A percentile compares a stretch with the other conserved stretches of the same genome.
Conservation (phyloP, 75 land plant species). For the Pseudotsuga menziesii region DNA sequence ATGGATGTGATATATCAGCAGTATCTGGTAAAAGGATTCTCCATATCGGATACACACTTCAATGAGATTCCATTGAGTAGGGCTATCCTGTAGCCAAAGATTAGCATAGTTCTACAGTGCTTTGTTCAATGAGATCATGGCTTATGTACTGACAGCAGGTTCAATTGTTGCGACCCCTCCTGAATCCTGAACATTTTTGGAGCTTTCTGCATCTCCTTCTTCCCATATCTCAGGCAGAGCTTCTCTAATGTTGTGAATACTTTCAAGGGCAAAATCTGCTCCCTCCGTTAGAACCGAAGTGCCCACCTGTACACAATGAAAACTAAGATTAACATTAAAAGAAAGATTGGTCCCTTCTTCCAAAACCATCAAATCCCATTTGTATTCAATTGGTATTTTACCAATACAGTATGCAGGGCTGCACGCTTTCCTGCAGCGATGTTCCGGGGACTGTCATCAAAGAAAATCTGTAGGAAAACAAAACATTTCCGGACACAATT, state of each 20-base stretch:
- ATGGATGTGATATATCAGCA: too few relatives aligned
- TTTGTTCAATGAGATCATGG: not conserved
- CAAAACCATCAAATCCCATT: not conserved
- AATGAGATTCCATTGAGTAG: too few relatives aligned
- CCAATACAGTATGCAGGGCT: conserved; percentile 73
- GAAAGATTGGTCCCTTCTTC: not conserved
- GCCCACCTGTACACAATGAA: conserved; percentile 38
- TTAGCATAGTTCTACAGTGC: too few relatives aligned
- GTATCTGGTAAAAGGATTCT: too few relatives aligned
- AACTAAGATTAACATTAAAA: not conserved
- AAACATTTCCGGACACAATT: not conserved
- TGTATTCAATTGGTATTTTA: conserved; percentile 11
- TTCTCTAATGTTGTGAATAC: conserved; percentile 64
- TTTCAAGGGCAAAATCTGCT: conserved; percentile 59
- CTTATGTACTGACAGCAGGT: conserved; percentile 41
- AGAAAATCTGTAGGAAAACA: conserved; percentile 54
- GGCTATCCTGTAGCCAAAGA: too few relatives aligned
- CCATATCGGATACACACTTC: too few relatives aligned
- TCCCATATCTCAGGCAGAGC: conserved; percentile 78
- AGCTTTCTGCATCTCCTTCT: conserved; percentile 23
- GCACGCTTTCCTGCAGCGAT: conserved; percentile 61
- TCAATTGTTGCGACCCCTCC: conserved; percentile 29
- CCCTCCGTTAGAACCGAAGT: conserved; percentile 52
- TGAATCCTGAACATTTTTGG: conserved; percentile 12
- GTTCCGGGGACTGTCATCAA: conserved; percentile 81